These are phyloP conservation scores for Ogataea hybrid DNA, from an alignment of 1,139 yeast species.

Conservation along the genomic window DNA sequence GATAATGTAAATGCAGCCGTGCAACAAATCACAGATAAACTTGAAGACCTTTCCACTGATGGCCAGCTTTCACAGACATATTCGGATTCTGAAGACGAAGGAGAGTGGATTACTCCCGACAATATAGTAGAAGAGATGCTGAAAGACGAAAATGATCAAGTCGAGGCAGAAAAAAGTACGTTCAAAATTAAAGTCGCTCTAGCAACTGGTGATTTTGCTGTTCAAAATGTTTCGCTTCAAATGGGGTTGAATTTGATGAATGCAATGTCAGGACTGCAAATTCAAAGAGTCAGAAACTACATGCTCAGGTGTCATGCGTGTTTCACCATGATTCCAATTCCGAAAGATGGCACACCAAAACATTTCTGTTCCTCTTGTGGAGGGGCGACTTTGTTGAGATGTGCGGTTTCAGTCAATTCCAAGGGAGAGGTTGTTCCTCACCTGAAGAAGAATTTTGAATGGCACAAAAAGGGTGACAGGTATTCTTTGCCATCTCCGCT, in stretches of 20 bases:
- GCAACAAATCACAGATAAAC: constrained; percentile 1
- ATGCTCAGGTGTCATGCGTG: constrained; percentile 98
- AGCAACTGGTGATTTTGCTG: constrained; percentile 96
- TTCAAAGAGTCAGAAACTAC: constrained; percentile 81
- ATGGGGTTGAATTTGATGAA: constrained; percentile 86
- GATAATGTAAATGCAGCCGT: not conserved
- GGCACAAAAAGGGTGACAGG: constrained; percentile 87
- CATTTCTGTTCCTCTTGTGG: constrained; percentile 98
- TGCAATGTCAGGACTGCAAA: constrained; percentile 78
- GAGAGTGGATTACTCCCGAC: constrained; percentile 95
- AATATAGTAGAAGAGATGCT: constrained; percentile 68
- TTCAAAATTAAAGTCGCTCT: constrained; percentile 65
- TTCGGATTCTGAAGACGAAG: constrained; percentile 71
- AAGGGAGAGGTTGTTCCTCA: constrained; percentile 86
- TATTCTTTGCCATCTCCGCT: constrained; percentile 76
- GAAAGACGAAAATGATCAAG: constrained; percentile 57
- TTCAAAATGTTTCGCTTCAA: constrained; percentile 92
- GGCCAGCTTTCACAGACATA: constrained; percentile 42
- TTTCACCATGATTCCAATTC: constrained; percentile 75
- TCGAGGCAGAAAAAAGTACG: constrained; percentile 35
- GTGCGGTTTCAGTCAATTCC: constrained; percentile 84
- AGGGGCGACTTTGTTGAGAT: constrained; percentile 82
- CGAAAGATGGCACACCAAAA: constrained; percentile 69
- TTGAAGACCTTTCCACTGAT: constrained; percentile 16
- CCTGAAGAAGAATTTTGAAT: constrained; percentile 85